phyloP scores from a whole-genome alignment of 1,284 basidiomycete genomes.

The Dichomitus squalens region DNA sequence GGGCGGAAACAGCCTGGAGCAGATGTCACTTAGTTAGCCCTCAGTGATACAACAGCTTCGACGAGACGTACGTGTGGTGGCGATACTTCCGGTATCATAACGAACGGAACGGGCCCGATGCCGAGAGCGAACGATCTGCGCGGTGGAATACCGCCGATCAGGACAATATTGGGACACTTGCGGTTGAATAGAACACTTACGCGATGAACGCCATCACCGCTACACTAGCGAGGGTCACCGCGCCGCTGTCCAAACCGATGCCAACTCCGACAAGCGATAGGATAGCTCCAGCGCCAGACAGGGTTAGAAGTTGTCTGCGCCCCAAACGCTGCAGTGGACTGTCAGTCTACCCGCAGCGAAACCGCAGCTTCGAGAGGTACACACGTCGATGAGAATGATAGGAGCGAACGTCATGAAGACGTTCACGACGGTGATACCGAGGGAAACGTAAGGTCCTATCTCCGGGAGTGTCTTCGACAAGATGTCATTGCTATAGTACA shows the following conservation, averaged over 20 bases:
- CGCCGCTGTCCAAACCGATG: slow-evolving; percentile 66
- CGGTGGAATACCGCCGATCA: no score
- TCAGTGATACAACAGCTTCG: background rate
- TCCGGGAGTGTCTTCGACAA: slow-evolving; percentile 78
- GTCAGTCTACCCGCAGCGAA: background rate
- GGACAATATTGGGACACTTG: background rate
- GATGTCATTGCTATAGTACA: slow-evolving; percentile 91
- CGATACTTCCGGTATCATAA: slow-evolving; percentile 91
- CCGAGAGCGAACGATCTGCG: slow-evolving; percentile 84
- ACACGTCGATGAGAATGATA: slow-evolving; percentile 83
- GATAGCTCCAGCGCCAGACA: slow-evolving; percentile 66
- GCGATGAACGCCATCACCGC: slow-evolving; percentile 86
- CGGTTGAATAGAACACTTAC: slow-evolving; percentile 41
- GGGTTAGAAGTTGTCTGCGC: slow-evolving; percentile 56
- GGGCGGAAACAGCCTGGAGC: slow-evolving; percentile 75
- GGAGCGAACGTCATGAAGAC: slow-evolving; percentile 80
- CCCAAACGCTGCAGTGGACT: slow-evolving; percentile 55
- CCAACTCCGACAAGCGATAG: slow-evolving; percentile 72
- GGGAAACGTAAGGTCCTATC: slow-evolving; percentile 75
- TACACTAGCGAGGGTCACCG: slow-evolving; percentile 66
- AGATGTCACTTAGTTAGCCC: background rate
- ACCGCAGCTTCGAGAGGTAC: slow-evolving; percentile 21
- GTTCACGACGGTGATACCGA: slow-evolving; percentile 83
- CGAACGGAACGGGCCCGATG: slow-evolving; percentile 90
- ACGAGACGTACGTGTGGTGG: slow-evolving; percentile 64